Percentiles rank a stretch among this genome's conserved stretches.
Evolutionary conservation across 805 yeast genomes (phyloP).

Genomic region (Metschnikowia lochheadii): DNA sequence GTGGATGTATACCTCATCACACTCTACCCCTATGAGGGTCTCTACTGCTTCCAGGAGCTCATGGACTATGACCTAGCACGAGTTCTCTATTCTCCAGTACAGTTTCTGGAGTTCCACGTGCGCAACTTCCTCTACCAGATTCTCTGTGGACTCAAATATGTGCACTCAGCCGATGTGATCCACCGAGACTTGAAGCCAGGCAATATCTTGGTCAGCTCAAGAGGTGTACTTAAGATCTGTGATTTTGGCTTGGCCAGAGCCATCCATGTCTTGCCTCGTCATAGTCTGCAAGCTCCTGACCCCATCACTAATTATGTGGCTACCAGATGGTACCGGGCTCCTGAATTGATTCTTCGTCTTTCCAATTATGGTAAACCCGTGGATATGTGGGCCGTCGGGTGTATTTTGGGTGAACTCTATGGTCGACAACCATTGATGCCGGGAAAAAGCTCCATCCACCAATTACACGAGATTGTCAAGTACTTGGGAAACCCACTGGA

Average conservation of each 20-base stretch:
- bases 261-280: slow-evolving; percentile 34
- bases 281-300: slow-evolving; percentile 2
- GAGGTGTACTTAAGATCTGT: slow-evolving; percentile 79
- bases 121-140: slow-evolving; percentile 75
- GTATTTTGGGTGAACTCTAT: slow-evolving; percentile 81
- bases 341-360: slow-evolving; percentile 71
- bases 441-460: slow-evolving; percentile 71
- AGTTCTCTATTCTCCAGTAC: slow-evolving; percentile 74
- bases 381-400: slow-evolving; percentile 93
- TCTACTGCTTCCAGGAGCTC: slow-evolving; percentile 84
- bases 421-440: slow-evolving; percentile 76
- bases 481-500: slow-evolving; percentile 64
- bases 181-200: slow-evolving; percentile 94
- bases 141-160: slow-evolving; percentile 79
- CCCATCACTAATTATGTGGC: slow-evolving; percentile 84
- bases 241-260: slow-evolving; percentile 94
- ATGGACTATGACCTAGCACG: slow-evolving; percentile 77
- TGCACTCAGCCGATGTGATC: slow-evolving; percentile 88
- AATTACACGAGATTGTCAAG: slow-evolving; percentile 62
- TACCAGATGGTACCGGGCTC: slow-evolving; percentile 94
- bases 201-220: slow-evolving; percentile 69
- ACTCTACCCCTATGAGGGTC: slow-evolving; percentile 70
- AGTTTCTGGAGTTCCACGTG: slow-evolving; percentile 80
- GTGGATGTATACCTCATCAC: slow-evolving; percentile 70
- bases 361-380: slow-evolving; percentile 59